Evolutionary conservation across 2,329 filamentous ascomycete genomes (phyloP), one percentile per base, ranked within the genome.

Genomic region (Monilinia polystroma): DNA sequence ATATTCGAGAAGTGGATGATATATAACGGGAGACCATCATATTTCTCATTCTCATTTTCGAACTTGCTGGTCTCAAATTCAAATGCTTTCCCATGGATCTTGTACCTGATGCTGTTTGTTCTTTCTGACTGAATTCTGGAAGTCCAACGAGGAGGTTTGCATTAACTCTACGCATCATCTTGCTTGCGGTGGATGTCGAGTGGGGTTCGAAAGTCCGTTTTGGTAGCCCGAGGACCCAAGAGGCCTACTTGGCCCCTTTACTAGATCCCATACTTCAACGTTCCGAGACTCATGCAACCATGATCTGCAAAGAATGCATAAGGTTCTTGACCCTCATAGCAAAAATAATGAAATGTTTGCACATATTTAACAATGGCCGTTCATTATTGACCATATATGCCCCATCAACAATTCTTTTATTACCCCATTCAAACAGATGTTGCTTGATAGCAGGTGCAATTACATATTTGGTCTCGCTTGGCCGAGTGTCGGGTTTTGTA

Each of bases 1-100:
- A 68, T 10, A 67, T 75, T 62, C 58, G 74, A 26, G 74, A 76
- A 60, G 63, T 65, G 10, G 63, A 65, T 52, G 63, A 65, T 20
- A 1, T 65, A 12, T 65, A 20, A 65, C 18, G 23, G 32, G 5
- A 35, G 6, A 7, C 6, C n/a, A 4, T 14, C 23, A 23, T 14
- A 49, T 35, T 20, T 2, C 43, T 18, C 14, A 18, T 45, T 18
- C 6, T 18, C 16, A 45, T 7, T 29, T 8, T 16, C 18, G 23
- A 35, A 6, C 32, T 8, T 35, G 32, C 32, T 35, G 7, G 32
- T 8, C 5, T 35, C 32, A 4, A 35, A 35, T 35, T 35, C 32
- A 6, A 35, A 35, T 35, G 7, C 32, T 35, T 35, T 35, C 32
- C 32, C 32, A 35, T 35, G 6, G 5, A 35, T 35, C 32, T 26